These are phyloP conservation scores for Chenopodium suecicum DNA, from an alignment of 148 eudicot genomes.

Conservation along the genomic window DNA sequence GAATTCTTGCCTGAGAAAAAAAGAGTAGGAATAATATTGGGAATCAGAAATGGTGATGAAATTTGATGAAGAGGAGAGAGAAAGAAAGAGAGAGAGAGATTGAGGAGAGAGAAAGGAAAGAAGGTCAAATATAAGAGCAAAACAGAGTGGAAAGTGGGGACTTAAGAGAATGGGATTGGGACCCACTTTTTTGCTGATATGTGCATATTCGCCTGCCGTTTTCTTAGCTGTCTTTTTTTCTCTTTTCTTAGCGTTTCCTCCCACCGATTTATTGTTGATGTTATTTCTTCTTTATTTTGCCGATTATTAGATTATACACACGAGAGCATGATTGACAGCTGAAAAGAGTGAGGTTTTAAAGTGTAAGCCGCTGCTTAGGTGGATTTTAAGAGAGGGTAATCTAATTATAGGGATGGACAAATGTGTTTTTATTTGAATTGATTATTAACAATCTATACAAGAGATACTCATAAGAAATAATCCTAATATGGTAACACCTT, in stretches of 20 bases:
- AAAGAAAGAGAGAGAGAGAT: neutral
- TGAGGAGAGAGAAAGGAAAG: neutral
- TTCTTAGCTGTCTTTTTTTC: constrained; percentile 27
- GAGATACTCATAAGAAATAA: too few relatives aligned
- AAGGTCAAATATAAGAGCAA: constrained; percentile 14
- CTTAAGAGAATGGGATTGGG: neutral
- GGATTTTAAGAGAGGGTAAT: too few relatives aligned
- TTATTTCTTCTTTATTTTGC: too few relatives aligned
- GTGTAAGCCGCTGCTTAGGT: too few relatives aligned
- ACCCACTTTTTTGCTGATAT: neutral
- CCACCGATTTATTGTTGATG: too few relatives aligned
- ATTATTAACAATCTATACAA: too few relatives aligned
- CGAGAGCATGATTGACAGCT: too few relatives aligned
- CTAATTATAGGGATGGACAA: too few relatives aligned
- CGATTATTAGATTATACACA: too few relatives aligned
- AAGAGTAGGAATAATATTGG: neutral
- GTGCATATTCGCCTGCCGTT: constrained; percentile 13
- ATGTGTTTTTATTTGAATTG: too few relatives aligned
- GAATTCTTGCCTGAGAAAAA: constrained; percentile 15
- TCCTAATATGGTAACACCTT: too few relatives aligned
- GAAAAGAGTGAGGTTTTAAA: too few relatives aligned
- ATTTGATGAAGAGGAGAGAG: constrained; percentile 9
- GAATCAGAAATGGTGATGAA: constrained; percentile 15
- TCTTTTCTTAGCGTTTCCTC: neutral
- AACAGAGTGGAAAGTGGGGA: constrained; percentile 7